Evolutionary conservation across 768 basidiomycete species (phyloP), one percentile per base, ranked within the genome.

Genomic region (Lyophyllum semitale): DNA sequence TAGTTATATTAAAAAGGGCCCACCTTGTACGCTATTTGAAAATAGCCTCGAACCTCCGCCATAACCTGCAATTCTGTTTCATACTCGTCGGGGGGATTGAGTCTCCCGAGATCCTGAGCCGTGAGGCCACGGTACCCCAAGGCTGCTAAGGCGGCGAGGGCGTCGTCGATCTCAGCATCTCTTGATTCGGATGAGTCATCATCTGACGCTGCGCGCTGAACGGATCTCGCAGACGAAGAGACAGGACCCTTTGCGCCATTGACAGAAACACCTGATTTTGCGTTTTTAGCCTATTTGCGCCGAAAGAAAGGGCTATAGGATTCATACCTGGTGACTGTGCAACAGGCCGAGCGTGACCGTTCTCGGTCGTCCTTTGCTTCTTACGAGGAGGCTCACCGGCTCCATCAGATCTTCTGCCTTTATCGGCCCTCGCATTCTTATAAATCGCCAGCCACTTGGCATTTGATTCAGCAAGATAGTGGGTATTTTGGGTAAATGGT

Each of bases 21-120:
- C 1, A 68, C 79, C 67, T 79, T 80, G 63, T 75, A 79, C 0
- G 79, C 68, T 12, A 79, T 72, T 60, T 77, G 73, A 66, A 76
- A 79, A 59, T 80, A 79, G 15, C 77, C 77, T 8, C 71, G 63
- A 4, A 76, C 72, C 54, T 79, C 74, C 2, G 79, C 74, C 71
- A 75, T 75, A 8, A 76, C 71, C 15, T 66, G 51, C 26, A 81
- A 60, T 63, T 78, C 78, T 15, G 68, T 68, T 57, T 79, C 77
- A 53, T 68, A 79, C 43, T 70, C 63, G 58, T 77, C 73, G 8
- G 63, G 54, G 7, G 66, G 62, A 3, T 55, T 59, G 15, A 79
- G 63, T 53, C 69, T 68, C 8, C 62, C 65, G 3, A 78, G 65
- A 37, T 77, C 70, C 1, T 67, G 66, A 25, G 53, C 53, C 1